Percentiles rank a stretch among this genome's conserved stretches.
Conservation (phyloP, 1,284 basidiomycete genomes). For the Cryptococcus wingfieldii region DNA sequence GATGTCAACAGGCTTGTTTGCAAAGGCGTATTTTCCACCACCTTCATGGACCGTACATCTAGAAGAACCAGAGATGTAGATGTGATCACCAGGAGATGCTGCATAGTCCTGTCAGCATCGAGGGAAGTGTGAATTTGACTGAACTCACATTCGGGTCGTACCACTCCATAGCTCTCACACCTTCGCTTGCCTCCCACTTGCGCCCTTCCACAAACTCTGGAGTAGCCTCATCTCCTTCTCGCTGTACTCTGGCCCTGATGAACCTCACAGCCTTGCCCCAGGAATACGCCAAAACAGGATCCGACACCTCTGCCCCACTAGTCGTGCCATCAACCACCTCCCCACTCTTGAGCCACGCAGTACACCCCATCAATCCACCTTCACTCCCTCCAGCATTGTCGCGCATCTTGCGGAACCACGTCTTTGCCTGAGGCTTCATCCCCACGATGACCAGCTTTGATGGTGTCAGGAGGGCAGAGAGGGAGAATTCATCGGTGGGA, state of each 20-base stretch:
- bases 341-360: slow-evolving; percentile 68
- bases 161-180: slow-evolving; percentile 52
- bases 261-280: slow-evolving; percentile 70
- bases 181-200: slow-evolving; percentile 38
- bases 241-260: slow-evolving; percentile 55
- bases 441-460: slow-evolving; percentile 90
- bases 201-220: slow-evolving; percentile 45
- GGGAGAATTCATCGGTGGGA: slow-evolving; percentile 73
- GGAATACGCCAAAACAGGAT: slow-evolving; percentile 71
- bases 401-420: slow-evolving; percentile 82
- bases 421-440: slow-evolving; percentile 83
- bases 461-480: slow-evolving; percentile 83
- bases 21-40: slow-evolving; percentile 42
- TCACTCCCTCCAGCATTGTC: slow-evolving; percentile 48
- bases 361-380: slow-evolving; percentile 56
- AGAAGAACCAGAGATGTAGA: slow-evolving; percentile 62
- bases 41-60: slow-evolving; percentile 55
- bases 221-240: background rate
- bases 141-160: slow-evolving; percentile 48
- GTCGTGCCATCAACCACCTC: slow-evolving; percentile 12
- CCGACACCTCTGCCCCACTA: slow-evolving; percentile 13
- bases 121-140: slow-evolving; percentile 57
- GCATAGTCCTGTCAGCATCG: slow-evolving; percentile 58
- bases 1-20: slow-evolving; percentile 38
- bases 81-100: slow-evolving; percentile 56